These are phyloP conservation scores for Silene conica DNA, from an alignment of 148 eudicot genomes.

Conservation along the genomic window DNA sequence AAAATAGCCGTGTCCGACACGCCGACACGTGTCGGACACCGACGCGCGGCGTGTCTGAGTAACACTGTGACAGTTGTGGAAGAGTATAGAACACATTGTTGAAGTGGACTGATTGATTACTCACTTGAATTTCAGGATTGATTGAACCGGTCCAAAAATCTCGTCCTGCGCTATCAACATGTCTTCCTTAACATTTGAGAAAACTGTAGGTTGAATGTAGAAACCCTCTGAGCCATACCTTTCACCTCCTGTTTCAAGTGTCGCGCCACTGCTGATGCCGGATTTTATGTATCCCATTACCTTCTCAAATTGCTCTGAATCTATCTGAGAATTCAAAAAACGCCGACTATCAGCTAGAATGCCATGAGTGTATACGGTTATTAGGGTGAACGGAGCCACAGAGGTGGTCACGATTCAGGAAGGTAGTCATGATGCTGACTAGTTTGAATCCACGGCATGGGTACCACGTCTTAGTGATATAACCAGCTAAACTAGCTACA, in stretches of 20 bases:
- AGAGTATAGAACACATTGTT: neutral
- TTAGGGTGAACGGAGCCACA: neutral
- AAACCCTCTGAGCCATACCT: conserved; percentile 45
- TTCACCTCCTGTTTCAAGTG: conserved; percentile 50
- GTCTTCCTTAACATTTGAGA: conserved; percentile 56
- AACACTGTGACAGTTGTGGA: neutral
- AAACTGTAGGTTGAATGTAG: conserved; percentile 56
- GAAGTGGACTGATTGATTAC: neutral
- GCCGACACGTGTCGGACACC: no score
- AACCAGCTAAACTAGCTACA: neutral
- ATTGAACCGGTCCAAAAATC: conserved; percentile 61
- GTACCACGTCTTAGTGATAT: neutral
- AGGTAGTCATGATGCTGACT: neutral
- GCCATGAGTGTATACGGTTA: neutral
- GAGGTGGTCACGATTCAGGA: neutral
- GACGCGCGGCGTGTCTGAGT: no score
- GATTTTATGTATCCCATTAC: conserved; percentile 43
- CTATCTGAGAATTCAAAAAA: conserved; percentile 34
- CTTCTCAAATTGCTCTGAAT: conserved; percentile 51
- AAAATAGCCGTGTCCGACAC: no score
- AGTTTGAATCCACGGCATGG: neutral
- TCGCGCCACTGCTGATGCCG: conserved; percentile 44
- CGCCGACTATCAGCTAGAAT: neutral
- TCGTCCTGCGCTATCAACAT: conserved; percentile 61
- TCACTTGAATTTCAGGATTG: conserved; percentile 58